Conservation (phyloP, 2,329 filamentous ascomycete genomes). For the Colletotrichum cordylinicola region DNA sequence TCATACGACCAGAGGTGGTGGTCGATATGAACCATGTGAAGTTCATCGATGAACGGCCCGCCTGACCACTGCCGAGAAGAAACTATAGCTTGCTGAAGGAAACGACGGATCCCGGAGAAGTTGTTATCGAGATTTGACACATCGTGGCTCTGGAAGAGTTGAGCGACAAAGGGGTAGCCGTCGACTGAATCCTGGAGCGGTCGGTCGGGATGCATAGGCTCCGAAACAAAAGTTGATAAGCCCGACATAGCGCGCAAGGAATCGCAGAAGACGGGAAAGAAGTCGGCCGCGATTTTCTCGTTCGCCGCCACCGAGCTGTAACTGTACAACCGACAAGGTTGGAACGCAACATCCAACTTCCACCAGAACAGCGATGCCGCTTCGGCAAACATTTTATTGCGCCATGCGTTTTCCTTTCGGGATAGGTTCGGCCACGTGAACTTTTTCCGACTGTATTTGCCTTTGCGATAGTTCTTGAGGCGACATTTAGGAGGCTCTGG, state of each 20-base stretch:
- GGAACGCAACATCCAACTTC: neutral
- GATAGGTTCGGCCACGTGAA: neutral
- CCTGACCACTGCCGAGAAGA: neutral
- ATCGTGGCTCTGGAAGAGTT: neutral
- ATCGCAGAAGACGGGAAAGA: neutral
- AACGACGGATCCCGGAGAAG: neutral
- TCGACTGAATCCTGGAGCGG: neutral
- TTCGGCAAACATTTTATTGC: neutral
- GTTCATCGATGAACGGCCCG: neutral
- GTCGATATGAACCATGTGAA: neutral
- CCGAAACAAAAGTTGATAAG: neutral
- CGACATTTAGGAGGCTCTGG: neutral
- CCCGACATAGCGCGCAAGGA: neutral
- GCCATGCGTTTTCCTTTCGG: neutral
- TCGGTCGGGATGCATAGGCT: neutral
- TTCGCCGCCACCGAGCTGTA: accelerated
- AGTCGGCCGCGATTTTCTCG: neutral
- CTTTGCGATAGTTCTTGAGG: neutral
- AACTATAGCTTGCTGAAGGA: neutral
- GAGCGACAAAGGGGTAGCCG: neutral
- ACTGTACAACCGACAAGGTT: neutral
- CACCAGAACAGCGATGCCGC: neutral
- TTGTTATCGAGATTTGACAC: neutral
- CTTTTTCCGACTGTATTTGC: neutral
- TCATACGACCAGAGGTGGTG: too few relatives aligned